Evolutionary conservation across 2,329 filamentous ascomycete genomes (phyloP).

Genomic region (Fusarium algeriense): DNA sequence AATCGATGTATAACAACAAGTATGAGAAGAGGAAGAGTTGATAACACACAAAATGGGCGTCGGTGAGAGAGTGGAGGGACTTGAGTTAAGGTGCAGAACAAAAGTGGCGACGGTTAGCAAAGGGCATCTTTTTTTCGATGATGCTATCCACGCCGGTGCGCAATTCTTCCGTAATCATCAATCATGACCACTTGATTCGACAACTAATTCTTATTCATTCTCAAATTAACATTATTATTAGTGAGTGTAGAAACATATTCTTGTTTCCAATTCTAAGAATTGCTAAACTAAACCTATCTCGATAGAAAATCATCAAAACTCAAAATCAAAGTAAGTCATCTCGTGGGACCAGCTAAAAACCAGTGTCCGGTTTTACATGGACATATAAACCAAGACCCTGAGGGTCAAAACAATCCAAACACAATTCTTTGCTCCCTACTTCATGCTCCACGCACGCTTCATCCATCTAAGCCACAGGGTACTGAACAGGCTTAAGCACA

Average conservation of each 20-base stretch:
- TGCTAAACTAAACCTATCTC: not conserved
- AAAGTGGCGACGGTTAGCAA: slow-evolving; percentile 9
- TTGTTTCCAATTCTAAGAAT: not conserved
- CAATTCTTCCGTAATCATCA: slow-evolving; percentile 42
- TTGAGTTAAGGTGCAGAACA: not conserved
- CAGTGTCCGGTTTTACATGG: not conserved
- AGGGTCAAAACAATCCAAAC: not conserved
- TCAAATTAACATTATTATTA: not conserved
- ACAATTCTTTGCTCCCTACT: not conserved
- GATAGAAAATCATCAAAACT: not conserved
- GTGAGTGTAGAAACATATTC: not conserved
- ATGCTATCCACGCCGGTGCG: slow-evolving; percentile 39
- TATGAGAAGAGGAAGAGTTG: not conserved
- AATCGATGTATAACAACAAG: not conserved
- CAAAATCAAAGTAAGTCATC: not conserved
- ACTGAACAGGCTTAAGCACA: not conserved
- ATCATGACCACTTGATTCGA: not conserved
- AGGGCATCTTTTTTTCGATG: slow-evolving; percentile 29
- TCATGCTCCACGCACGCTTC: not conserved
- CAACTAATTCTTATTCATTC: not conserved
- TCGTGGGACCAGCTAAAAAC: not conserved
- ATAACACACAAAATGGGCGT: slow-evolving; percentile 5
- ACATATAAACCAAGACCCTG: not conserved
- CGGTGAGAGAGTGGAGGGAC: not conserved
- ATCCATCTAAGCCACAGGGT: not conserved